These are phyloP conservation scores for Sphagnum tenellum DNA, from an alignment of 225 moss, liverwort and hornwort genomes.

Conservation along the genomic window DNA sequence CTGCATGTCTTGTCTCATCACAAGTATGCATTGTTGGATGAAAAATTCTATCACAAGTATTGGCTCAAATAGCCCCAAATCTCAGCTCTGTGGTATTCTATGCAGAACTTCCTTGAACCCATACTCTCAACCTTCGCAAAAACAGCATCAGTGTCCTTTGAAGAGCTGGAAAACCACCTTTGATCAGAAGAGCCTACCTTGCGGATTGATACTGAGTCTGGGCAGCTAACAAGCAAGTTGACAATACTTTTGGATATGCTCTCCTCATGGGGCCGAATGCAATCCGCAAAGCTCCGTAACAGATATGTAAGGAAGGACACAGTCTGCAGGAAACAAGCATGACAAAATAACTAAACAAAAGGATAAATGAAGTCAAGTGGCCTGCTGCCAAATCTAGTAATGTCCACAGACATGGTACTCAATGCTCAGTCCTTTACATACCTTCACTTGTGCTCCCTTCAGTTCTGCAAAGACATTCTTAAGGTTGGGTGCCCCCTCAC, in stretches of 20 bases:
- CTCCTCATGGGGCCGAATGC: slow-evolving; percentile 95
- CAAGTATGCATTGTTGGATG: too few species aligned
- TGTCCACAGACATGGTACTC: too few species aligned
- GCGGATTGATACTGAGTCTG: slow-evolving; percentile 94
- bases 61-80: too few species aligned
- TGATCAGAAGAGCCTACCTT: slow-evolving; percentile 47
- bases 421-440: slow-evolving; percentile 7
- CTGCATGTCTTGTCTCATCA: too few species aligned
- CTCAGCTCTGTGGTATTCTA: too few species aligned
- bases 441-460: slow-evolving; percentile 99
- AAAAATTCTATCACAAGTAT: too few species aligned
- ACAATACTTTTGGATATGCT: slow-evolving; percentile 99
- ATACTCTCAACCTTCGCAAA: too few species aligned
- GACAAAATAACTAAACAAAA: too few species aligned
- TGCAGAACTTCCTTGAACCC: too few species aligned
- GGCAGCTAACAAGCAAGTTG: slow-evolving; percentile 94
- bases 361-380: too few species aligned
- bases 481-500: slow-evolving; percentile 68
- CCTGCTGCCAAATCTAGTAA: too few species aligned
- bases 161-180: neutral
- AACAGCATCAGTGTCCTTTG: neutral
- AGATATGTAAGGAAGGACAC: slow-evolving; percentile 97
- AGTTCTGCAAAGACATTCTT: slow-evolving; percentile 91
- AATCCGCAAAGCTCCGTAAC: slow-evolving; percentile 94
- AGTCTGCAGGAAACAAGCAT: slow-evolving; percentile 39